phyloP scores from a whole-genome alignment of 2,329 filamentous ascomycete species.

The Hysterium pulicare region DNA sequence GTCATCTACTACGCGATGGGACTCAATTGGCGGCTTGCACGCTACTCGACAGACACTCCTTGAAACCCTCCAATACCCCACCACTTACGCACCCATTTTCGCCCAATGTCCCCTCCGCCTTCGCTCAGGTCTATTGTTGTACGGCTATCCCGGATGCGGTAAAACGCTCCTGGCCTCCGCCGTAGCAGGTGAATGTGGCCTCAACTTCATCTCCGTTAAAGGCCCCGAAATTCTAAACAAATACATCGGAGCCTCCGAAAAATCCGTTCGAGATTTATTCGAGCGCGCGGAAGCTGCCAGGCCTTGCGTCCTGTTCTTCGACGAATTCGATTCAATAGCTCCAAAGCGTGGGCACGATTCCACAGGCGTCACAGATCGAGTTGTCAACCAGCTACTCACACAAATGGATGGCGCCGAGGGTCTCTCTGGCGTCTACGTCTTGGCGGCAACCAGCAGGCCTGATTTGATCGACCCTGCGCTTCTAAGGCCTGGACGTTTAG shows the following conservation, averaged over 20 bases:
- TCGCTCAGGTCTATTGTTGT: conserved; percentile 86
- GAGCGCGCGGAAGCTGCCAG: conserved; percentile 86
- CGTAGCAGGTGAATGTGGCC: conserved; percentile 93
- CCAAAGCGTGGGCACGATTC: conserved; percentile 96
- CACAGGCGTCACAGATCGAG: conserved; percentile 96
- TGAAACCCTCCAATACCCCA: conserved; percentile 94
- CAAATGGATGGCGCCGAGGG: conserved; percentile 99
- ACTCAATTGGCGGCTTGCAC: conserved; percentile 82
- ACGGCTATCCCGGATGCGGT: conserved; percentile 93
- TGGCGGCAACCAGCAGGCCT: conserved; percentile 88
- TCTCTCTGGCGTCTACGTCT: conserved; percentile 88
- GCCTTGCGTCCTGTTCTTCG: conserved; percentile 95
- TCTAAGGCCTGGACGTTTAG: conserved; percentile 83
- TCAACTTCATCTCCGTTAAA: conserved; percentile 98
- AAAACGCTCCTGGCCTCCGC: conserved; percentile 95
- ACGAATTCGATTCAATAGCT: conserved; percentile 97
- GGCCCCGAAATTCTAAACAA: conserved; percentile 98
- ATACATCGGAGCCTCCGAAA: conserved; percentile 97
- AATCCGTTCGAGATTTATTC: conserved; percentile 92
- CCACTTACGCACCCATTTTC: conserved; percentile 96
- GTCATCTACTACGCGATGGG: conserved; percentile 87
- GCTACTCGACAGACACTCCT: conserved; percentile 87
- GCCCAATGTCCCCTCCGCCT: conserved; percentile 92
- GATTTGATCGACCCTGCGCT: conserved; percentile 95
- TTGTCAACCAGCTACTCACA: conserved; percentile 96